These are phyloP conservation scores for Xylona heveae DNA, from an alignment of 495 filamentous ascomycete species.

Conservation along the genomic window DNA sequence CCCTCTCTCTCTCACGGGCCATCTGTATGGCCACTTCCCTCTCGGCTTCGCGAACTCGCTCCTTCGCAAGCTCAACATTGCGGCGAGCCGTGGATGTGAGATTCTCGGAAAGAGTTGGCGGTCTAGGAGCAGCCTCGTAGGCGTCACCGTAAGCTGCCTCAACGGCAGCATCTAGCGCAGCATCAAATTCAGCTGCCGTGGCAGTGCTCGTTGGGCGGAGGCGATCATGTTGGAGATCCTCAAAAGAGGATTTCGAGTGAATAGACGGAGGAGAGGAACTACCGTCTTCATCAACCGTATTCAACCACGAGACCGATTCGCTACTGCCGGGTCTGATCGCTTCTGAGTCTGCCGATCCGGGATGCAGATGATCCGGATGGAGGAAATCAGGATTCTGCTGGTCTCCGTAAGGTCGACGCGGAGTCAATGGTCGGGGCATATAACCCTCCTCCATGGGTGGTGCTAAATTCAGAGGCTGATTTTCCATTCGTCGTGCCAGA, in stretches of 20 bases:
- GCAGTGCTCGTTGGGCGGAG: conserved; percentile 46
- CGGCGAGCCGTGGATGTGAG: conserved; percentile 32
- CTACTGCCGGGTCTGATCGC: conserved; percentile 44
- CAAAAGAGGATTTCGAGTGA: conserved; percentile 54
- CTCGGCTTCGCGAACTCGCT: conserved; percentile 58
- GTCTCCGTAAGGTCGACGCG: conserved; percentile 23
- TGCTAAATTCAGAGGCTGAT: conserved; percentile 9
- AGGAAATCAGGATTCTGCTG: conserved; percentile 11
- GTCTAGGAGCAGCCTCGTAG: conserved; percentile 44
- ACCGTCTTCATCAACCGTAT: conserved; percentile 91
- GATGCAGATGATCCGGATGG: conserved; percentile 10
- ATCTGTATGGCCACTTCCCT: conserved; percentile 39
- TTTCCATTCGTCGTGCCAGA: conserved; percentile 7
- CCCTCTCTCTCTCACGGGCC: conserved; percentile 31
- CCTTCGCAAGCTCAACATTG: conserved; percentile 58
- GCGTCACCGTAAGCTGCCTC: conserved; percentile 93
- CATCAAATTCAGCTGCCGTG: conserved; percentile 86
- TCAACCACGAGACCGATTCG: conserved; percentile 80
- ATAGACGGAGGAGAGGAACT: conserved; percentile 62
- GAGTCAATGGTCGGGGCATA: conserved; percentile 47
- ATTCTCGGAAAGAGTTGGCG: conserved; percentile 13
- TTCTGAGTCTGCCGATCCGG: conserved; percentile 21
- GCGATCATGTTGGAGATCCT: conserved; percentile 42
- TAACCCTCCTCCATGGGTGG: conserved; percentile 24
- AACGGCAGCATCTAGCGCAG: conserved; percentile 84